Conservation (phyloP, 2,329 filamentous ascomycete genomes). For the Cadophora sp. region DNA sequence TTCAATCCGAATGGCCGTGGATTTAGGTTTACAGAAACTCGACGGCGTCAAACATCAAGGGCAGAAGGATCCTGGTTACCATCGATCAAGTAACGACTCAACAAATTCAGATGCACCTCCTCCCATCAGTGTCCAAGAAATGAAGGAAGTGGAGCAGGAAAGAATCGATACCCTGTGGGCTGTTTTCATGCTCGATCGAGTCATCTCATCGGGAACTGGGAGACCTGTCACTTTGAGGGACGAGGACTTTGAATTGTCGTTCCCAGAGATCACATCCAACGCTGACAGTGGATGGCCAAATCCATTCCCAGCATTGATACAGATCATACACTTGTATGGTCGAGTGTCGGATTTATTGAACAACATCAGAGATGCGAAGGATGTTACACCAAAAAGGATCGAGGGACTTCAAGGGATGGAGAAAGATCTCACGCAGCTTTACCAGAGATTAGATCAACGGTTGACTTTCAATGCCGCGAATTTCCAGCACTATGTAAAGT, state of each 20-base stretch:
- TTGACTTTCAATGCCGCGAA: slow-evolving; percentile 86
- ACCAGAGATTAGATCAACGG: slow-evolving; percentile 76
- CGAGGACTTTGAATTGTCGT: slow-evolving; percentile 82
- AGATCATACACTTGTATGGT: slow-evolving; percentile 86
- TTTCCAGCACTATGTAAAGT: slow-evolving; percentile 83
- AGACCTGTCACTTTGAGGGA: slow-evolving; percentile 83
- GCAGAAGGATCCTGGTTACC: slow-evolving; percentile 43
- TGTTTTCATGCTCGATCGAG: slow-evolving; percentile 84
- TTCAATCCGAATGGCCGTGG: slow-evolving; percentile 82
- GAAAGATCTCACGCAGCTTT: slow-evolving; percentile 72
- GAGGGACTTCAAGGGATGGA: slow-evolving; percentile 79
- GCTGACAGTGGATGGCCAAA: slow-evolving; percentile 73
- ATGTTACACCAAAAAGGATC: slow-evolving; percentile 78
- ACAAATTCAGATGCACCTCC: slow-evolving; percentile 50
- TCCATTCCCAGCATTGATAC: slow-evolving; percentile 80
- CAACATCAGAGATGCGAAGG: slow-evolving; percentile 74
- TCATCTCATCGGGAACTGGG: slow-evolving; percentile 87
- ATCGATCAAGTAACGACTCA: slow-evolving; percentile 49
- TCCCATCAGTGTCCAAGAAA: slow-evolving; percentile 55
- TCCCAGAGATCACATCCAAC: slow-evolving; percentile 60
- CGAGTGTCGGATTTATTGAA: slow-evolving; percentile 85
- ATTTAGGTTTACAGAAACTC: slow-evolving; percentile 81
- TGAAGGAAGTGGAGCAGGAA: slow-evolving; percentile 76
- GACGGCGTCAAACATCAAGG: slow-evolving; percentile 72
- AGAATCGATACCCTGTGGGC: slow-evolving; percentile 90